Base-by-base conservation (phyloP, 1,284 basidiomycete species). In the Hemileia vastatrix region DNA sequence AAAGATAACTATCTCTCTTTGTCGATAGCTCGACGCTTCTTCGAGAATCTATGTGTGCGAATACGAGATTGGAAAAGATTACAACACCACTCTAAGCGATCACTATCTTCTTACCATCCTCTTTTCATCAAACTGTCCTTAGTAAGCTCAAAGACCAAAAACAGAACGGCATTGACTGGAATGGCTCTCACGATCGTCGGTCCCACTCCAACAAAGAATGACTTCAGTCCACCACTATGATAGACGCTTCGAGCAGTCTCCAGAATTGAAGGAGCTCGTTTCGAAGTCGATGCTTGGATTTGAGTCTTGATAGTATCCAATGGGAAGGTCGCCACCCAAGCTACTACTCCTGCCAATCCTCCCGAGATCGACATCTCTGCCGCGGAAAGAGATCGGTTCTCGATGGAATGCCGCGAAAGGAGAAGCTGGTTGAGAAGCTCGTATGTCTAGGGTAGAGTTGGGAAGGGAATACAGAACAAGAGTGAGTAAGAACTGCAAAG, bases 271-370 rank as follows among this genome's bases (percentile, higher is more conserved):
- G 33, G 21, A 36, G 24, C 48, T 13, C 21, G 44, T 21, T 32
- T n/a, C 19, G 31, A 18, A 1, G 36, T 52, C 5, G 27, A 18
- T 3, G 70, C 71, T 49, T 73, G 72, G 19, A 73, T 67, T 19
- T 68, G 65, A 24, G 72, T 73, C 63, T 73, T 73, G 67, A 73
- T 50, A 21, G 68, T 68, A 54, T 73, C 72, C 11, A 66, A 67
- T 65, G 69, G 69, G 56, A 72, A 73, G 2, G 72, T 73, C 54
- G 66, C 67, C 2, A 71, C 24, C 72, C 72, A 73, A 1, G 64
- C 71, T 4, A 73, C 63, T 3, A 72, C 64, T 6, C 72, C 72
- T 0, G 72, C 72, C 3, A 70, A 13, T 0, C 66, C 71, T 1
- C 72, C 72, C 15, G 70, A 67, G 11, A 71, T 15, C 6, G 71